phyloP scores from a whole-genome alignment of 305 asterid species.

The Rubia peregrina region DNA sequence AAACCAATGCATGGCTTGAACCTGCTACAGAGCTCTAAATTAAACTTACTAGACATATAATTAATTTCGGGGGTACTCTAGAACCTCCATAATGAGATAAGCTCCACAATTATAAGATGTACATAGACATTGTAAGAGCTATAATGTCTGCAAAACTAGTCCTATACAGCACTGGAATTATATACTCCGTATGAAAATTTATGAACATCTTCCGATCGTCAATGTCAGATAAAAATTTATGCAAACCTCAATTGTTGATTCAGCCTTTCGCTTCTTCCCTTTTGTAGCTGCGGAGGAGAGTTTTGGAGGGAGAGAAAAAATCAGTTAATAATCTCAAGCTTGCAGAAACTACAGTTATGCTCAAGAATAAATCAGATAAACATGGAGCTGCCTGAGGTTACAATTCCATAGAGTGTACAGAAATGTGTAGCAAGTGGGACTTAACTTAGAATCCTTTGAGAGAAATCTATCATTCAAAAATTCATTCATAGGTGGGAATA shows the following conservation, averaged over 20 bases:
- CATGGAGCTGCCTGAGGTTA: no score
- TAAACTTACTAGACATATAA: background rate
- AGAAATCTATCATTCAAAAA: background rate
- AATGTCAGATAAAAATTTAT: constrained; percentile 5
- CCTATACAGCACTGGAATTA: background rate
- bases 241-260: constrained; percentile 68
- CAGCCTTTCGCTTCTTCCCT: constrained; percentile 85
- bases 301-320: background rate
- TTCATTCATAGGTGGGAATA: no score
- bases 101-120: background rate
- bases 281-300: constrained; percentile 50
- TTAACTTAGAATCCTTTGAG: background rate
- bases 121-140: background rate
- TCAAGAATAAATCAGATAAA: background rate
- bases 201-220: background rate
- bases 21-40: constrained; percentile 28
- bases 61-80: background rate
- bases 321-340: background rate
- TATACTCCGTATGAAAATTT: constrained; percentile 4
- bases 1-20: background rate
- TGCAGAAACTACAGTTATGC: background rate
- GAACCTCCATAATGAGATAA: background rate
- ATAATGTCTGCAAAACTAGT: background rate
- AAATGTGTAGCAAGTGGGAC: no score
- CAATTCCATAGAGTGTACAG: no score